Evolutionary conservation across 768 basidiomycete genomes (phyloP).

Genomic region (Mycena olivaceomarginata): DNA sequence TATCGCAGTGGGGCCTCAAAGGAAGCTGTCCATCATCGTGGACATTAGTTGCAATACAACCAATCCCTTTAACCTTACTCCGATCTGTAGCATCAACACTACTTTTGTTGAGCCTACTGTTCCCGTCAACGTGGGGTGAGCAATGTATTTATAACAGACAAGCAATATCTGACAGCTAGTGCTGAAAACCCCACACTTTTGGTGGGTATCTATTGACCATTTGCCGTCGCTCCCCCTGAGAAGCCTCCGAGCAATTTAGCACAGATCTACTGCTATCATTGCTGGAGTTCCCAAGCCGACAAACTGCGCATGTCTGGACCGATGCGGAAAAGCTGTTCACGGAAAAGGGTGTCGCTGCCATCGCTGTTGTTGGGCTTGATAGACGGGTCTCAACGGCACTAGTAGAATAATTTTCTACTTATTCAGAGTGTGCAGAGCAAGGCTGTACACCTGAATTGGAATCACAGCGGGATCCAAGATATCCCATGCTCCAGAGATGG

Average conservation of each 20-base stretch:
- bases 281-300: conserved; percentile 80
- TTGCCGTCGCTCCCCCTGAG: conserved; percentile 96
- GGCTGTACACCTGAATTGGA: no score
- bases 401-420: no score
- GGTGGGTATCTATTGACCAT: conserved; percentile 97
- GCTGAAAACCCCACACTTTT: conserved; percentile 80
- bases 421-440: no score
- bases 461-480: no score
- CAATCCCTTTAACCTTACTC: conserved; percentile 98
- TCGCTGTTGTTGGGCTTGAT: conserved; percentile 21
- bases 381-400: background rate
- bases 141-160: conserved; percentile 43
- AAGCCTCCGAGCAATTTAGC: conserved; percentile 98
- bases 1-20: conserved; percentile 79
- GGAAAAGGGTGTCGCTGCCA: conserved; percentile 69
- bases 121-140: conserved; percentile 87
- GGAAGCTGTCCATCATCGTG: conserved; percentile 89
- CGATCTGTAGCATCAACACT: conserved; percentile 95
- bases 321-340: conserved; percentile 93
- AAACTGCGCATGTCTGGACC: conserved; percentile 82
- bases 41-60: conserved; percentile 99
- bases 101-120: conserved; percentile 96
- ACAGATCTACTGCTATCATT: conserved; percentile 56
- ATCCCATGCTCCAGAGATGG: no score
- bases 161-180: conserved; percentile 58